Base-by-base conservation (phyloP, 768 basidiomycete species). In the Rhodosporidiobolus odoratus region DNA sequence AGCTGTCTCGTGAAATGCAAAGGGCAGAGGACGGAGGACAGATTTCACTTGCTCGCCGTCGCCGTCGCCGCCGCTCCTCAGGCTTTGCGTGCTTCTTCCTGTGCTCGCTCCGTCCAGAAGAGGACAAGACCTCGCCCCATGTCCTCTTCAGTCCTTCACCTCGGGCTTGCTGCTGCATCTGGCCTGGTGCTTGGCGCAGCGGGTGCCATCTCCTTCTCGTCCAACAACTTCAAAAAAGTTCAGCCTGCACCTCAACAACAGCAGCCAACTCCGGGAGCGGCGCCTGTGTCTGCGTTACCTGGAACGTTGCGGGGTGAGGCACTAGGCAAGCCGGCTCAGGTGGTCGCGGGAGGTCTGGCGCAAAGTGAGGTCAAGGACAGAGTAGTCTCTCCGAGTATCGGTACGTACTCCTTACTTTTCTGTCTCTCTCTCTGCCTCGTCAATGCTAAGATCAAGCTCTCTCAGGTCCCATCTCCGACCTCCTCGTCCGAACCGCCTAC, bases 381-480 rank as follows among this genome's bases (percentile, higher is more conserved):
- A 21, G 62, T 71, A 23, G 32, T 71, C 4, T 38, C 41, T 16
- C 60, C 60, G 27, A 53, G 59, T 15, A 71, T 71, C 60, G 69
- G 69, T 66, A 35, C 43, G 60, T 15, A 6, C 12, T 40, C 2
- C 30, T 15, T 38, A 25, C 59, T 13, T 17, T 32, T 30, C 7
- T 0, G 3, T 35, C 4, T 34, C 27, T 25, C 23, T 7, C 53
- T 34, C 25, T 10, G 15, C 43, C 27, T 13, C 32, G 17, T 12
- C 23, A 38, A 40, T 32, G 19, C 41, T 1, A 40, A 0, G 32
- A 43, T 30, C 17, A 8, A 9, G 48, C 9, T 15, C 17, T 9
- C 52, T 30, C 52, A 73, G 72, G 72, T 16, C 72, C 72, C 10
- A 66, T 73, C 58, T 63, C 65, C 27, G 72, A 73, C 57, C 54